Percentiles rank a stretch among this genome's conserved stretches.
phyloP scores from a whole-genome alignment of 2,329 filamentous ascomycete genomes.

The Ophiostoma pallidulum region DNA sequence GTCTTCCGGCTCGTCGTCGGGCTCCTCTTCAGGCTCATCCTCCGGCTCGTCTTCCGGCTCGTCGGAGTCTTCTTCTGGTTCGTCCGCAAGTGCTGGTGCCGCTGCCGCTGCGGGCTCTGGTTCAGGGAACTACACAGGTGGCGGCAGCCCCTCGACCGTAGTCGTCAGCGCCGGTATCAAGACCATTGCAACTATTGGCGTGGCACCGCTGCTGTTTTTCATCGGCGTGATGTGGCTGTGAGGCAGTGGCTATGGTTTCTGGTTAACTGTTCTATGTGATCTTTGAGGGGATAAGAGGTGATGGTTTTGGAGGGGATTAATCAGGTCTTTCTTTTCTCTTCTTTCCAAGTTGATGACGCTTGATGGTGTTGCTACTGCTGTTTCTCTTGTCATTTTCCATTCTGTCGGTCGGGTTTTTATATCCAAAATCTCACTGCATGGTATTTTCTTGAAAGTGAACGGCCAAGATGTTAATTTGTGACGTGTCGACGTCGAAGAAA shows the following conservation, averaged over 20 bases:
- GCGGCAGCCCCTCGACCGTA: background rate
- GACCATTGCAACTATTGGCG: constrained; percentile 7
- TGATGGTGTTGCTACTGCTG: too few species aligned
- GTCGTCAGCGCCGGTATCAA: constrained; percentile 14
- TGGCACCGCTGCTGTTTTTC: constrained; percentile 8
- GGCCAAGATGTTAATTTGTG: too few species aligned
- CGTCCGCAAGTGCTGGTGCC: background rate
- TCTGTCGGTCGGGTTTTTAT: too few species aligned
- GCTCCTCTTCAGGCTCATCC: too few species aligned
- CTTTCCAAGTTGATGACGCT: too few species aligned
- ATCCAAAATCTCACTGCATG: too few species aligned
- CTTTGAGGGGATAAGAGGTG: too few species aligned
- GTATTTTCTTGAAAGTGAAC: too few species aligned
- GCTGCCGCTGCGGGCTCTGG: background rate
- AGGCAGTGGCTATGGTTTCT: background rate
- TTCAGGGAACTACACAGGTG: constrained; percentile 1
- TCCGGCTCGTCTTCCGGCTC: background rate
- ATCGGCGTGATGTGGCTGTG: constrained; percentile 11
- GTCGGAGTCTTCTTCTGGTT: background rate
- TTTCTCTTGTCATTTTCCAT: too few species aligned
- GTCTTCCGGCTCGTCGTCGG: background rate
- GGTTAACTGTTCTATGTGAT: background rate
- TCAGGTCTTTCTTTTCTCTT: too few species aligned
- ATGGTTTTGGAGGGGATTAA: too few species aligned
- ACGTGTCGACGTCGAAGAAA: too few species aligned